Percentiles rank a stretch among this genome's conserved stretches.
Evolutionary conservation across 1,139 yeast genomes (phyloP).

Genomic region (Suhomyces ambrosiae): DNA sequence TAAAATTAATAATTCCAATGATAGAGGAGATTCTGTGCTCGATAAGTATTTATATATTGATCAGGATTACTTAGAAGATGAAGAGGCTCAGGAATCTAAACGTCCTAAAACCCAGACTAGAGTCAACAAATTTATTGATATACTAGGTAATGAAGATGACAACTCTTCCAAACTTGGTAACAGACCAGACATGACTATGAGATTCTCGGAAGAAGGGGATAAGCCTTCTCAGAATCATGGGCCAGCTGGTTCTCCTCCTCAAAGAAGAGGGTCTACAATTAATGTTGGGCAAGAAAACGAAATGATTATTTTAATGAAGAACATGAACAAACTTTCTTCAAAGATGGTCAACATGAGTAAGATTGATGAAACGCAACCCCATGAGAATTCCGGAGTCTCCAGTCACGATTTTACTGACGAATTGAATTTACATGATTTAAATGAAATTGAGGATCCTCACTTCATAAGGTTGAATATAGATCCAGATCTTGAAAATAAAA

Average conservation of each 20-base stretch:
- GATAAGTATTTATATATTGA: constrained; percentile 79
- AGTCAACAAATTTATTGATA: constrained; percentile 66
- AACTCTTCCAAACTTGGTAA: constrained; percentile 79
- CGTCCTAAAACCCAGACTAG: constrained; percentile 9
- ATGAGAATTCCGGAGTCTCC: constrained; percentile 23
- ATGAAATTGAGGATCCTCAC: constrained; percentile 49
- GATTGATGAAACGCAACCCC: constrained; percentile 17
- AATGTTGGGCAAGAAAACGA: constrained; percentile 53
- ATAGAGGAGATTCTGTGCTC: constrained; percentile 79
- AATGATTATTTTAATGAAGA: constrained; percentile 71
- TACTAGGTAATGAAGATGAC: constrained; percentile 80
- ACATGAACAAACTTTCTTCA: constrained; percentile 86
- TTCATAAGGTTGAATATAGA: constrained; percentile 63
- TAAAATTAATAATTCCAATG: constrained; percentile 64
- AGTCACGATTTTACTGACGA: constrained; percentile 45
- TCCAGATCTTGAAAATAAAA: constrained; percentile 14
- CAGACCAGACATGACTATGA: constrained; percentile 88
- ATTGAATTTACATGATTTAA: constrained; percentile 63
- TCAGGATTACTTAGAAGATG: constrained; percentile 49
- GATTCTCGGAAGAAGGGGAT: constrained; percentile 49
- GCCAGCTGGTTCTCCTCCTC: constrained; percentile 2
- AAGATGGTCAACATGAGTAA: constrained; percentile 67
- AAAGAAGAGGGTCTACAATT: constrained; percentile 5
- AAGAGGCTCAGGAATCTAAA: constrained; percentile 21
- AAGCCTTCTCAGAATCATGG: constrained; percentile 1